A percentile compares a stretch with the other conserved stretches of the same genome.
phyloP scores from a whole-genome alignment of 805 yeast genomes.

The Myxozyma lipomycoides region DNA sequence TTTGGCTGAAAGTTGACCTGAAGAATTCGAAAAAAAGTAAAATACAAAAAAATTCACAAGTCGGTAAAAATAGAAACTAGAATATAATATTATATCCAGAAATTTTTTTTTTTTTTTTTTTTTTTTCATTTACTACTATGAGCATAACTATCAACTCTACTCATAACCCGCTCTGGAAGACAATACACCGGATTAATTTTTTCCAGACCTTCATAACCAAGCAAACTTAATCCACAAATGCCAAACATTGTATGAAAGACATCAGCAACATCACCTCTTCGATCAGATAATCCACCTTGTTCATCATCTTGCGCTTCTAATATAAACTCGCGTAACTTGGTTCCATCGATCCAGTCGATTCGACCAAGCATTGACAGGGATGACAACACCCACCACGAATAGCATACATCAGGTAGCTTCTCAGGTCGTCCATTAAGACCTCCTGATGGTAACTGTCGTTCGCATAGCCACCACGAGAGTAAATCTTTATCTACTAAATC shows the following conservation, averaged over 20 bases:
- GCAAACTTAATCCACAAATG: constrained; percentile 75
- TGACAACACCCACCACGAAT: constrained; percentile 87
- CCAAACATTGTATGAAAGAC: constrained; percentile 92
- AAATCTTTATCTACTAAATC: constrained; percentile 44
- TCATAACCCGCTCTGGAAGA: constrained; percentile 55
- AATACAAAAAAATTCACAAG: too few species aligned
- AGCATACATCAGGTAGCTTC: constrained; percentile 83
- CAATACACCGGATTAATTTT: constrained; percentile 83
- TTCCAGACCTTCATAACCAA: constrained; percentile 58
- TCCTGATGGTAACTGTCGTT: constrained; percentile 80
- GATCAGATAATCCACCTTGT: constrained; percentile 87
- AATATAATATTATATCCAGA: too few species aligned
- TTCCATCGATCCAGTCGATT: constrained; percentile 72
- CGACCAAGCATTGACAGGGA: constrained; percentile 44
- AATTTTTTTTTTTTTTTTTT: not conserved
- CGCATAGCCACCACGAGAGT: constrained; percentile 83
- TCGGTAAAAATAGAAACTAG: too few species aligned
- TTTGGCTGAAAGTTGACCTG: too few species aligned
- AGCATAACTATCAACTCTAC: constrained; percentile 22
- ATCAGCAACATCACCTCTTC: constrained; percentile 87
- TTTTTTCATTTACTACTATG: not conserved
- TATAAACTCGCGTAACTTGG: constrained; percentile 61
- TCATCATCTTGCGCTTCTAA: constrained; percentile 57
- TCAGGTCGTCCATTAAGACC: constrained; percentile 97
- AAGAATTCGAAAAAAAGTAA: too few species aligned